Conservation (phyloP, 2,329 filamentous ascomycete genomes). For the Fusarium sp. region DNA sequence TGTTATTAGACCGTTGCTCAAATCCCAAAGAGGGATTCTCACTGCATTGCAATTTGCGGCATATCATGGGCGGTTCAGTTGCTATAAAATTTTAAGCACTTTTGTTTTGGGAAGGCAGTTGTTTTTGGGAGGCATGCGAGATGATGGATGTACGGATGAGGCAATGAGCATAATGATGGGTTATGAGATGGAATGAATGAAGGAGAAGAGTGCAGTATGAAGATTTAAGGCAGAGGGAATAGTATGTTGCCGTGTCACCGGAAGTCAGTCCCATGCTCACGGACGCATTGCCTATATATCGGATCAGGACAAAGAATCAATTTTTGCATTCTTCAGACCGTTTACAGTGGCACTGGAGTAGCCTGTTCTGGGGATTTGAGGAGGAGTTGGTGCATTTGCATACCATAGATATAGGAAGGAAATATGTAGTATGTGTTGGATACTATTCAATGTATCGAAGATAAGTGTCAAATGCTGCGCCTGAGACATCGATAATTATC, state of each 20-base stretch:
- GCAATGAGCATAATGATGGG: slow-evolving; percentile 40
- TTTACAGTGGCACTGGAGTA: slow-evolving; percentile 13
- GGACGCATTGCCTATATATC: slow-evolving; percentile 26
- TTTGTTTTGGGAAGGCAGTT: slow-evolving; percentile 27
- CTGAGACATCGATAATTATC: slow-evolving; percentile 24
- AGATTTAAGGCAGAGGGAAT: slow-evolving; percentile 13
- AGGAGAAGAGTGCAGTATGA: slow-evolving; percentile 23
- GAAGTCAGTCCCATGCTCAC: slow-evolving; percentile 23
- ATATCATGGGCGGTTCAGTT: slow-evolving; percentile 42
- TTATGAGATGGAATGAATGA: slow-evolving; percentile 31
- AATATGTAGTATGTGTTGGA: slow-evolving; percentile 35
- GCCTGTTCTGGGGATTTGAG: not conserved
- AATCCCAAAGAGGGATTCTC: slow-evolving; percentile 33
- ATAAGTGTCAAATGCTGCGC: slow-evolving; percentile 25
- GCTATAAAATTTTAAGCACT: slow-evolving; percentile 28
- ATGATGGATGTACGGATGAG: slow-evolving; percentile 37
- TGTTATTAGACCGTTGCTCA: slow-evolving; percentile 44
- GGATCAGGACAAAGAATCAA: slow-evolving; percentile 31
- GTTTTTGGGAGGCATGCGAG: slow-evolving; percentile 21
- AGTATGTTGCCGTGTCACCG: slow-evolving; percentile 16
- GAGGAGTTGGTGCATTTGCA: slow-evolving; percentile 43
- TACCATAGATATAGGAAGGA: slow-evolving; percentile 43
- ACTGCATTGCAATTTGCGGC: slow-evolving; percentile 28
- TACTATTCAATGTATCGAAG: slow-evolving; percentile 7
- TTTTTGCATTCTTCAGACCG: slow-evolving; percentile 24